These are phyloP conservation scores for Boletus speciosus DNA, from an alignment of 768 basidiomycete genomes.

Conservation along the genomic window DNA sequence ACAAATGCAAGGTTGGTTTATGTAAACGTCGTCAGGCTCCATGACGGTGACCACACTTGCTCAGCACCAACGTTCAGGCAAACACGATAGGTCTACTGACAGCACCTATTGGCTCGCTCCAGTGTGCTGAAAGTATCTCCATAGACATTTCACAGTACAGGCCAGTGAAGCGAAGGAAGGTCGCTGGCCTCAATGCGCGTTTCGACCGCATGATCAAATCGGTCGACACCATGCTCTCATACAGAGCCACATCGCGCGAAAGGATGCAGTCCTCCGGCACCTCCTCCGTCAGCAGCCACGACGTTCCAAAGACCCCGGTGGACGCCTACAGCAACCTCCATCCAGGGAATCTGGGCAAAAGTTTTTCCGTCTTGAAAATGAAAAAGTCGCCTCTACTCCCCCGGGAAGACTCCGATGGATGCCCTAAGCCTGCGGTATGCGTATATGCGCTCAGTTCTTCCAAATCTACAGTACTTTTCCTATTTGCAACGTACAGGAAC, in stretches of 20 bases:
- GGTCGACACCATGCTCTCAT: conserved; percentile 42
- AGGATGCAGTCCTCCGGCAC: conserved; percentile 41
- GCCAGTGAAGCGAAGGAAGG: conserved; percentile 46
- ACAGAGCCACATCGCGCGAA: conserved; percentile 22
- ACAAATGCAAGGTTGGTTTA: conserved; percentile 10
- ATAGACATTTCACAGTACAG: conserved; percentile 8
- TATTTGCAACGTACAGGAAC: conserved; percentile 13
- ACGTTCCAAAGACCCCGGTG: conserved; percentile 39
- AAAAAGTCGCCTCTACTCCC: conserved; percentile 7
- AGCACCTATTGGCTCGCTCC: neutral
- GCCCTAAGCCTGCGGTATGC: conserved; percentile 22
- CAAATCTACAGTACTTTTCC: conserved; percentile 10
- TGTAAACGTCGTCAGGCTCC: neutral
- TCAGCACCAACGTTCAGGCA: conserved; percentile 1
- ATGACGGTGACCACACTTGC: neutral
- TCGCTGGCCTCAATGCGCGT: conserved; percentile 50
- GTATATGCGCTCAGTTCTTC: conserved; percentile 26
- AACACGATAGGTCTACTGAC: conserved; percentile 14
- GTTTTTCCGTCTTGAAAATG: conserved; percentile 46
- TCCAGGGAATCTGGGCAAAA: conserved; percentile 35
- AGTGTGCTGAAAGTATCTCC: neutral
- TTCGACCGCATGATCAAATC: conserved; percentile 68
- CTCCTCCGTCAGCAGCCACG: conserved; percentile 42
- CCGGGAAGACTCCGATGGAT: conserved; percentile 6
- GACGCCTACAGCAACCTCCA: conserved; percentile 37